These are phyloP conservation scores for Sporothrix sp. DNA, from an alignment of 2,329 filamentous ascomycete species.

Conservation along the genomic window DNA sequence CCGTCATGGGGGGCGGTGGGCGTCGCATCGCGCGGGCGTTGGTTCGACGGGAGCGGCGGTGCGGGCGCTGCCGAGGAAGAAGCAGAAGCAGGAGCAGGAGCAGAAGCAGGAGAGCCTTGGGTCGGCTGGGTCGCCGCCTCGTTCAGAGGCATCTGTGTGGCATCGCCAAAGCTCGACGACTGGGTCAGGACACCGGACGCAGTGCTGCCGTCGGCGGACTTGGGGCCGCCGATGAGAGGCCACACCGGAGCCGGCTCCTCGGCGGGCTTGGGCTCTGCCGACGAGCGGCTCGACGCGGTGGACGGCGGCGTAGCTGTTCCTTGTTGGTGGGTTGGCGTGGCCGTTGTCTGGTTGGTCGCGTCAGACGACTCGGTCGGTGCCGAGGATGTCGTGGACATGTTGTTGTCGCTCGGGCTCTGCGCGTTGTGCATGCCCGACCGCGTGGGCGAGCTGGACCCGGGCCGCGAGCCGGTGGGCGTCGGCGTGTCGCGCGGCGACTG, in stretches of 20 bases:
- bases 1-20: background rate
- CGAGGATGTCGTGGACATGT: conserved; percentile 13
- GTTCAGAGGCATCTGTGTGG: background rate
- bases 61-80: too few relatives aligned
- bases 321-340: background rate
- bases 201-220: background rate
- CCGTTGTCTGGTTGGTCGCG: background rate
- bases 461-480: conserved; percentile 13
- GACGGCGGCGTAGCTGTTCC: background rate
- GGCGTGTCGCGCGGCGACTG: background rate
- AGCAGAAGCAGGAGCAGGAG: background rate
- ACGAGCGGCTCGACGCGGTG: conserved; percentile 1
- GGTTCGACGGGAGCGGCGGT: background rate
- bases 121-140: background rate
- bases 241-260: background rate
- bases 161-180: conserved; percentile 1
- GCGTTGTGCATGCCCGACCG: background rate
- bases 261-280: background rate
- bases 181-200: background rate
- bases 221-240: background rate
- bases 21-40: background rate
- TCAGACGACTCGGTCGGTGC: conserved; percentile 4
- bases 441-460: conserved; percentile 11
- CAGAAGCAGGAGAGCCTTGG: too few relatives aligned
- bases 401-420: conserved; percentile 9